Evolutionary conservation across 2,329 filamentous ascomycete species (phyloP), one percentile per base, ranked within the genome.

Genomic region (Monosporascus sp.): DNA sequence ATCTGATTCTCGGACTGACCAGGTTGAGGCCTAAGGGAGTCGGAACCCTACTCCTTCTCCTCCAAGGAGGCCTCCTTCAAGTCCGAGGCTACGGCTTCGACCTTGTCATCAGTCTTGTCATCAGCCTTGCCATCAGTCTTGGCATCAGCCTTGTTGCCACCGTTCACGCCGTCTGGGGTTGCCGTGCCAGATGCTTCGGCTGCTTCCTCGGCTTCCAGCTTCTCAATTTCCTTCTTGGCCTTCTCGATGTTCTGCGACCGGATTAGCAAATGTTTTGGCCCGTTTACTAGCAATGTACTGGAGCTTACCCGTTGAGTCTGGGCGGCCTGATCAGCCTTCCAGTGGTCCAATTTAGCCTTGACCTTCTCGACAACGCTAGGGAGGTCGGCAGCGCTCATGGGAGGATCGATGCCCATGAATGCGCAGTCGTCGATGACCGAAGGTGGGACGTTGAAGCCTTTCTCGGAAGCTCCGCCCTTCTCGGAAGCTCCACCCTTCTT

Each of bases 191-290:
- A 73, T 58, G 73, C 73, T 59, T 78, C 78, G 57, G 72, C 76
- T 51, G 76, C 72, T 65, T 82, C 81, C 59, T 81, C 77, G 52
- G 86, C 85, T 69, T 97, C 93, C 52, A 97, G 83, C 62, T 86
- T 86, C 69, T 92, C 90, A 58, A 99, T 95, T 73, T 97, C 91
- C 74, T 93, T 93, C 79, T 96, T 88, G 57, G 94, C 94, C 75
- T 97, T 96, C 59, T 90, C 89, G 57, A 97, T 87, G 79, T 99
- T 99, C 94, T 97, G 66, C 27, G 41, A 25, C 39, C 7, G 7
- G 31, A 7, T 56, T 75, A 67, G 75, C 66, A 54, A 61, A 54
- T 49, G 2, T 35, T 24, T 25, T 20, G 49, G 37, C 41, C n/a
- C 18, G 22, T 11, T 18, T 43, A 15, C 5, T 48, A 18, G 43